A percentile compares a stretch with the other conserved stretches of the same genome.
Evolutionary conservation across 108 stramenopile species (phyloP).

Genomic region (Seminavis robusta): DNA sequence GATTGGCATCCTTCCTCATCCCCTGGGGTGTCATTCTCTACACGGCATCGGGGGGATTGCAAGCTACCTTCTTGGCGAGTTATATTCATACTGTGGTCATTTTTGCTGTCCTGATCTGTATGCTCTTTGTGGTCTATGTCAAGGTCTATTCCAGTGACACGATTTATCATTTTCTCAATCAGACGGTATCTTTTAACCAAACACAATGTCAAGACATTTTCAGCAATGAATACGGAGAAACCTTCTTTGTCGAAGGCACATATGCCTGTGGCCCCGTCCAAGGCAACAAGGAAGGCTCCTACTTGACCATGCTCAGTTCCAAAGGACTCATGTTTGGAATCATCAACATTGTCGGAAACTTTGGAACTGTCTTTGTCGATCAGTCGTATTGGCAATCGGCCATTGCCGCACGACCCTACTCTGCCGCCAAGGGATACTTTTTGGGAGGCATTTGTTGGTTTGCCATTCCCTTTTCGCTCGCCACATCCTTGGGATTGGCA

Average conservation of each 20-base stretch:
- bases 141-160: conserved; percentile 35
- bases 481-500: conserved; percentile 71
- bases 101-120: conserved; percentile 54
- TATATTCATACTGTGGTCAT: conserved; percentile 62
- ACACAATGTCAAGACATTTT: conserved; percentile 34
- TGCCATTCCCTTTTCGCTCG: conserved; percentile 58
- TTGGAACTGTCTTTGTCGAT: conserved; percentile 80
- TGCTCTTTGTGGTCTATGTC: conserved; percentile 46
- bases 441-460: conserved; percentile 77
- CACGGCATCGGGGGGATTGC: conserved; percentile 67
- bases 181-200: conserved; percentile 28
- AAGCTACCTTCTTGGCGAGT: conserved; percentile 70
- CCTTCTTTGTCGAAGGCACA: conserved; percentile 25
- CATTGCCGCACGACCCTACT: conserved; percentile 60
- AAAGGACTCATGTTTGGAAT: conserved; percentile 75
- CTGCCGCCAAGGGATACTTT: conserved; percentile 67
- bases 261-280: conserved; percentile 54
- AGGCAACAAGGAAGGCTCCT: conserved; percentile 61
- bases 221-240: conserved; percentile 23
- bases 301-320: conserved; percentile 69
- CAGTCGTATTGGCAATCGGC: conserved; percentile 82
- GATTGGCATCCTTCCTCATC: conserved; percentile 69
- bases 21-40: conserved; percentile 78
- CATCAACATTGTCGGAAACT: conserved; percentile 85
- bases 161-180: conserved; percentile 30